phyloP scores from a whole-genome alignment of 1,139 yeast genomes.

The Magnusiomyces tetraspermus region DNA sequence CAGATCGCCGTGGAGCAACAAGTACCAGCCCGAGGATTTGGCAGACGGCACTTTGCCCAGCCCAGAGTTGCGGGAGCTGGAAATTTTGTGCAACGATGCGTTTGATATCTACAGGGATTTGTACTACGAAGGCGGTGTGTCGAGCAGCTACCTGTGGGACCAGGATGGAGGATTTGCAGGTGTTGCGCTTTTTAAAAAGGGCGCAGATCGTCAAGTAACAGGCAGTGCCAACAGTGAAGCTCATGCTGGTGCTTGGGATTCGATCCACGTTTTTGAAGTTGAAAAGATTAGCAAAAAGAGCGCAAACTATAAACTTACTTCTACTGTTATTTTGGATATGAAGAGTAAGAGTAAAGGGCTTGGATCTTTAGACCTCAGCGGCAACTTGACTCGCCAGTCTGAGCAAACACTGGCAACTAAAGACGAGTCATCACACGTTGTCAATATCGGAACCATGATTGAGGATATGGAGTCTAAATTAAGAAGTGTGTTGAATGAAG shows the following conservation, averaged over 20 bases:
- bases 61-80: constrained; percentile 57
- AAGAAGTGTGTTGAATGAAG: constrained; percentile 82
- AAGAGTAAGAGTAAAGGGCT: constrained; percentile 27
- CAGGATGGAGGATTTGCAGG: constrained; percentile 70
- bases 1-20: constrained; percentile 87
- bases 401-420: constrained; percentile 42
- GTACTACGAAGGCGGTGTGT: constrained; percentile 88
- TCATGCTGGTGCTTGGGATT: constrained; percentile 69
- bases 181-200: constrained; percentile 75
- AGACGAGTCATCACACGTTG: constrained; percentile 51
- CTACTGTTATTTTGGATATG: constrained; percentile 78
- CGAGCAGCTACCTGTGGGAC: constrained; percentile 92
- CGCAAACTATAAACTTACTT: constrained; percentile 66
- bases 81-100: constrained; percentile 75
- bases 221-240: constrained; percentile 8
- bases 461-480: constrained; percentile 86
- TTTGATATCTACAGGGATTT: constrained; percentile 88
- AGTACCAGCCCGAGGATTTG: constrained; percentile 61
- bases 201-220: constrained; percentile 15
- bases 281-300: constrained; percentile 38
- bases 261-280: constrained; percentile 86
- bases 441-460: constrained; percentile 73
- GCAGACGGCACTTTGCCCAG: constrained; percentile 68
- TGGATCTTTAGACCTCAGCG: constrained; percentile 53
- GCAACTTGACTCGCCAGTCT: constrained; percentile 68